A percentile compares a stretch with the other conserved stretches of the same genome.
phyloP scores from a whole-genome alignment of 805 yeast species.

The Hanseniaspora thailandica region DNA sequence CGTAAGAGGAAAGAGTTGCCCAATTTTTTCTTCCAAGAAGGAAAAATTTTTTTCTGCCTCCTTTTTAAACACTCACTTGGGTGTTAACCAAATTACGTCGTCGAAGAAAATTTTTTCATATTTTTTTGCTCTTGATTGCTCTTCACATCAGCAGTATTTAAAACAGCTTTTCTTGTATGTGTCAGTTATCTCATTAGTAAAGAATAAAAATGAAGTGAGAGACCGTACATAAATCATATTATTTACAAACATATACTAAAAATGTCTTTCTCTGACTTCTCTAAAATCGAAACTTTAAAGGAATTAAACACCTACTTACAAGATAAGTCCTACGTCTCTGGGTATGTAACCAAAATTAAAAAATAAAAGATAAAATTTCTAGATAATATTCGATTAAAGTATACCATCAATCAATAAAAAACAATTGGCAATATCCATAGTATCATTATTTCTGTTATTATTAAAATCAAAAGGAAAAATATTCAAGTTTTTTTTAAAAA shows the following conservation, averaged over 20 bases:
- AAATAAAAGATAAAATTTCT: not conserved
- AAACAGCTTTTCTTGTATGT: not conserved
- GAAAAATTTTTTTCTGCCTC: not conserved
- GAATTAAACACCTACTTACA: constrained; percentile 76
- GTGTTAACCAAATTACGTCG: not conserved
- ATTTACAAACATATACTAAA: constrained; percentile 12
- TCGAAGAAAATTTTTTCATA: not conserved
- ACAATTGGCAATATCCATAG: not conserved
- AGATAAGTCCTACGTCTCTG: constrained; percentile 89
- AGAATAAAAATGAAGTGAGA: not conserved
- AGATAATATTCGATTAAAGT: too few relatives aligned
- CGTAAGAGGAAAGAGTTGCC: not conserved
- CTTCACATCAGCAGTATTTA: too few relatives aligned
- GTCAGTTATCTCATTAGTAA: not conserved
- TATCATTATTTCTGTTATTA: not conserved
- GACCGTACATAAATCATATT: constrained; percentile 6
- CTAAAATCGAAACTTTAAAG: constrained; percentile 60
- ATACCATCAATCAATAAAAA: not conserved
- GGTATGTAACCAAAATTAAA: constrained; percentile 48
- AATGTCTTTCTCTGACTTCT: constrained; percentile 74
- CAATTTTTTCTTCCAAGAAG: not conserved
- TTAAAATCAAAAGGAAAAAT: not conserved
- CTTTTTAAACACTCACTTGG: not conserved
- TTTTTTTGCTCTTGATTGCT: too few relatives aligned
- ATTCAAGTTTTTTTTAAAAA: constrained; percentile 18